Evolutionary conservation across 352 stramenopile genomes (phyloP).

Genomic region (Phytophthora vignae): DNA sequence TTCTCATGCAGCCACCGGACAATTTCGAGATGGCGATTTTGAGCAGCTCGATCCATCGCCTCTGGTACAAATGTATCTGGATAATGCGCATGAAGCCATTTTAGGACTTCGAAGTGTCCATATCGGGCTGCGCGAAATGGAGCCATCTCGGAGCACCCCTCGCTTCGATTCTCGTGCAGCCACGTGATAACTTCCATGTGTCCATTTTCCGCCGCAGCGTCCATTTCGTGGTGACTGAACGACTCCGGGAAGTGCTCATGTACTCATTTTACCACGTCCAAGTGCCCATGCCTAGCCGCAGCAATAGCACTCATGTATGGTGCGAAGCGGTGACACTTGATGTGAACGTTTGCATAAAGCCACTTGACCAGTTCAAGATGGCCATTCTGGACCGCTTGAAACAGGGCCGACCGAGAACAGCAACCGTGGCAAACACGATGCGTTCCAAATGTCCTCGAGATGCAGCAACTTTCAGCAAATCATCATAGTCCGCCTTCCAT

Average conservation of each 20-base stretch:
- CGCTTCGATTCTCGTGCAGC: neutral
- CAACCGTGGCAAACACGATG: neutral
- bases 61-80: neutral
- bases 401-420: neutral
- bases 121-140: neutral
- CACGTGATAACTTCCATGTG: neutral
- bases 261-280: neutral
- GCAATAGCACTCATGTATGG: neutral
- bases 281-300: neutral
- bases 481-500: conserved; percentile 1
- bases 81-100: neutral
- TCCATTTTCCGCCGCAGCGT: neutral
- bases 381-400: neutral
- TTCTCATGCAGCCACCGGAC: neutral
- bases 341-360: neutral
- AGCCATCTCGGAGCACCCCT: neutral
- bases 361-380: neutral
- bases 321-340: neutral
- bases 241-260: neutral
- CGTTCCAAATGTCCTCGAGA: neutral
- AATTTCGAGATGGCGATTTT: neutral
- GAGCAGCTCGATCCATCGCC: neutral
- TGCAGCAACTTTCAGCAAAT: neutral
- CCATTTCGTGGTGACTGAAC: neutral
- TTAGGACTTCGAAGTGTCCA: neutral